Evolutionary conservation across 352 stramenopile genomes (phyloP), one percentile per base, ranked within the genome.

Genomic region (Phytophthora ramorum): DNA sequence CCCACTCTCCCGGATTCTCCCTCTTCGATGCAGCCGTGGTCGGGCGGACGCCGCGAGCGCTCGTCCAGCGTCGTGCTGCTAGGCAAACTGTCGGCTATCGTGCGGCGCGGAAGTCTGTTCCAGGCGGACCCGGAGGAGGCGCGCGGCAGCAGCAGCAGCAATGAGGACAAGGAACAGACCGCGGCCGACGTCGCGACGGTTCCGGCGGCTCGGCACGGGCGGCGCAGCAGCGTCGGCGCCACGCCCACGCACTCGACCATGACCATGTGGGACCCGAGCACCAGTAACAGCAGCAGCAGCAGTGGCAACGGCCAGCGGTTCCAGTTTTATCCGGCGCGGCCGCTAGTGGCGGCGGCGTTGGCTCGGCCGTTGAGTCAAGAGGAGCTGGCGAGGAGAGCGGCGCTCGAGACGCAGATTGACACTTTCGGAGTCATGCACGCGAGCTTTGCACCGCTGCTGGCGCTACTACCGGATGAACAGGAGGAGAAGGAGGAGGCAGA

Each of bases 21-120:
- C 30, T 69, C n/a, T 37, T 37, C 14, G 66, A 79, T 72, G 67
- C 63, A 78, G 53, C 56, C 71, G 58, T 75, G 66, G 61, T 59
- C 66, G n/a, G 66, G 54, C 19, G 60, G 62, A 28, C 69, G 62
- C 34, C 61, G 58, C 16, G 51, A 75, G 40, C 70, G 65, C 52
- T 82, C 76, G 19, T 85, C 75, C 28, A 79, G 75, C 47, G 75
- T 74, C 0, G 73, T 85, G 47, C 50, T 81, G 34, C 64, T 81
- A 12, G 74, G 78, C 63, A 83, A 83, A 47, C 57, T 87, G 19
- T 83, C 79, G 52, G 66, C 76, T 44, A 85, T 85, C 13, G 73
- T 89, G 41, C 75, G 78, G 19, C 80, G 78, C 41, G 55, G 56
- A 8, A 86, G 77, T 49, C 26, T 81, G 10, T 73, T 72, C n/a